Percentiles rank a stretch among this genome's conserved stretches.
phyloP scores from a whole-genome alignment of 2,329 filamentous ascomycete species.

The Nakataea oryzae region DNA sequence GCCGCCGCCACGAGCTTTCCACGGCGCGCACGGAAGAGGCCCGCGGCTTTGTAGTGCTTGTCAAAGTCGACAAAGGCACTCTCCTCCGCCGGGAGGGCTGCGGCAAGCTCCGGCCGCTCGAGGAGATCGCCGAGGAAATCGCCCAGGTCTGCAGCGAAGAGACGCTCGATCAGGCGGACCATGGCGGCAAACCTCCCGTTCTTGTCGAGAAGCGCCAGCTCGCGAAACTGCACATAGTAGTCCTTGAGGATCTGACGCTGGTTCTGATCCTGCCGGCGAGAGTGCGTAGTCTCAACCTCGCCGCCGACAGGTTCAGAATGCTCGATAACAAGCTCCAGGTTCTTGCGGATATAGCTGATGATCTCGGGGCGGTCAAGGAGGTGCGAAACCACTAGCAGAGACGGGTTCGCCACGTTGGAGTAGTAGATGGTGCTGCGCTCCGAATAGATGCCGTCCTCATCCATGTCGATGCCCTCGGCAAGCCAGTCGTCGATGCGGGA shows the following conservation, averaged over 20 bases:
- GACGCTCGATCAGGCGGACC: not conserved
- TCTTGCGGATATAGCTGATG: not conserved
- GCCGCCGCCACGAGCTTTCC: not conserved
- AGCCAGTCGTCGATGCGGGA: conserved; percentile 1
- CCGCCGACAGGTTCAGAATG: conserved; percentile 9
- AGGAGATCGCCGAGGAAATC: not conserved
- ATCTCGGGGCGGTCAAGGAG: not conserved
- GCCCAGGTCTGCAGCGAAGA: not conserved
- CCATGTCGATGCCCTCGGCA: not conserved
- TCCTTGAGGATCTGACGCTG: not conserved
- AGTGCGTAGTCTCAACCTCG: conserved; percentile 11
- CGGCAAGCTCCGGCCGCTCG: not conserved
- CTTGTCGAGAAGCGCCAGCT: conserved; percentile 1
- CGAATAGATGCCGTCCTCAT: conserved; percentile 2
- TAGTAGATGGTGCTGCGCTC: conserved; percentile 1
- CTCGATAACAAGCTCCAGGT: conserved; percentile 5
- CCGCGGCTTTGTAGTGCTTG: not conserved
- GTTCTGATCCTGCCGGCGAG: conserved; percentile 1
- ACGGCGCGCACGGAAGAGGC: not conserved
- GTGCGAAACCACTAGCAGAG: not conserved
- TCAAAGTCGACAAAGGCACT: conserved; percentile 1
- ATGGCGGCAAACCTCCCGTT: conserved; percentile 1
- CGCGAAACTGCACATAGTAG: conserved; percentile 1
- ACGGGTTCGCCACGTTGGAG: not conserved
- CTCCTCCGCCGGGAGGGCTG: not conserved